Percentiles rank a stretch among this genome's conserved stretches.
These are phyloP conservation scores for Gardenia jasminoides DNA, from an alignment of 257 asterid species.

Conservation along the genomic window DNA sequence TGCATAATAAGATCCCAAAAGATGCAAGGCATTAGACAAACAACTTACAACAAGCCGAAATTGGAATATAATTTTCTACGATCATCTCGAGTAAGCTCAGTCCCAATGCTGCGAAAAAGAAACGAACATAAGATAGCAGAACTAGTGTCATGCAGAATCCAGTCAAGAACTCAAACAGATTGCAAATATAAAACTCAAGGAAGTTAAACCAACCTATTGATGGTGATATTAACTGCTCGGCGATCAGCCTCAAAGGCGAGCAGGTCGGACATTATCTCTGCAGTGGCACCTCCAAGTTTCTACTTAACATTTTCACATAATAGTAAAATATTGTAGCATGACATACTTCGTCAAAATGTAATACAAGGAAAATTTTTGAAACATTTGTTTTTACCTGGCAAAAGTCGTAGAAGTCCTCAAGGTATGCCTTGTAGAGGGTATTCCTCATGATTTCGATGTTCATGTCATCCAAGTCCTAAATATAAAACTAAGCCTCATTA, in stretches of 20 bases:
- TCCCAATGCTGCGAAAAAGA: conserved; percentile 73
- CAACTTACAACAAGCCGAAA: conserved; percentile 85
- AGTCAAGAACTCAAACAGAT: neutral
- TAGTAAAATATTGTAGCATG: conserved; percentile 13
- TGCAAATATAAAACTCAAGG: neutral
- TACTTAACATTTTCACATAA: conserved; percentile 27
- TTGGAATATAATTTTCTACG: conserved; percentile 83
- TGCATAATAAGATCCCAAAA: neutral
- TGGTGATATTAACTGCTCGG: conserved; percentile 91
- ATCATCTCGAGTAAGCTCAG: conserved; percentile 93
- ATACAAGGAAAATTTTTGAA: conserved; percentile 17
- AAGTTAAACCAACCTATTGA: conserved; percentile 55
- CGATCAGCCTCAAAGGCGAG: conserved; percentile 93
- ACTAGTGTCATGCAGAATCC: neutral
- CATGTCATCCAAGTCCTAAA: conserved; percentile 94
- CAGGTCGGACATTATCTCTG: conserved; percentile 90
- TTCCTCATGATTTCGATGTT: conserved; percentile 95
- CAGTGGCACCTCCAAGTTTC: conserved; percentile 97
- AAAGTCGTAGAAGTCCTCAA: conserved; percentile 83
- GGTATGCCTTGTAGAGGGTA: conserved; percentile 92
- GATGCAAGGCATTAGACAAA: conserved; percentile 2
- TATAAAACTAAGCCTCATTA: conserved; percentile 13
- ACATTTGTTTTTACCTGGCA: conserved; percentile 55
- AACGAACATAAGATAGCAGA: conserved; percentile 5
- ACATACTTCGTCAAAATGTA: neutral